These are phyloP conservation scores for Eimeria brunetti DNA, from an alignment of 169 alveolate genomes.

Conservation along the genomic window DNA sequence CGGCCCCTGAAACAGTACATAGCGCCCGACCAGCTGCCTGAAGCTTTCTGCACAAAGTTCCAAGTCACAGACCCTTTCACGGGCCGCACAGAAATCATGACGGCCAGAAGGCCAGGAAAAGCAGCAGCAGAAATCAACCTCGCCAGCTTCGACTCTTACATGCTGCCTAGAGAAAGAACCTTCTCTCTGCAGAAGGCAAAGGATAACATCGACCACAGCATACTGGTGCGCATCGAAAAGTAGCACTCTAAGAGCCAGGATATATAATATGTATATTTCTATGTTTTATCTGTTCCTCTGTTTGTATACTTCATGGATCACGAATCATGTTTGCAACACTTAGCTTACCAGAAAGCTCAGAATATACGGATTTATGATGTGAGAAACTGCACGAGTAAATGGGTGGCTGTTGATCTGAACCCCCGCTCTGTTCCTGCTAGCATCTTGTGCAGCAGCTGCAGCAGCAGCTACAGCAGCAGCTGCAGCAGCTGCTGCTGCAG, in stretches of 20 bases:
- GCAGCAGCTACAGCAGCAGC: no score
- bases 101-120: conserved; percentile 80
- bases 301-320: background rate
- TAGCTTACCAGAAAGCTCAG: background rate
- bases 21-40: conserved; percentile 60
- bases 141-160: conserved; percentile 75
- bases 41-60: conserved; percentile 77
- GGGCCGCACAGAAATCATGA: conserved; percentile 82
- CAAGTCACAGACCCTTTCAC: conserved; percentile 68
- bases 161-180: conserved; percentile 46
- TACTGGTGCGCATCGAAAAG: conserved; percentile 1
- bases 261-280: background rate
- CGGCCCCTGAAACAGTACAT: conserved; percentile 59
- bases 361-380: background rate
- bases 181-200: conserved; percentile 51
- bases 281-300: background rate
- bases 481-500: background rate
- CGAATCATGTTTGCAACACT: background rate
- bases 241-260: background rate
- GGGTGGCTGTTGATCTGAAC: background rate
- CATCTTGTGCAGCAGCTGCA: background rate
- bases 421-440: background rate
- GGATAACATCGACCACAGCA: conserved; percentile 65
- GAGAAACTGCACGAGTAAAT: background rate
- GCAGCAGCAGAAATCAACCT: conserved; percentile 75